Evolutionary conservation across 2,329 filamentous ascomycete genomes (phyloP), one percentile per base, ranked within the genome.

Genomic region (Ceratocystis cubensis): DNA sequence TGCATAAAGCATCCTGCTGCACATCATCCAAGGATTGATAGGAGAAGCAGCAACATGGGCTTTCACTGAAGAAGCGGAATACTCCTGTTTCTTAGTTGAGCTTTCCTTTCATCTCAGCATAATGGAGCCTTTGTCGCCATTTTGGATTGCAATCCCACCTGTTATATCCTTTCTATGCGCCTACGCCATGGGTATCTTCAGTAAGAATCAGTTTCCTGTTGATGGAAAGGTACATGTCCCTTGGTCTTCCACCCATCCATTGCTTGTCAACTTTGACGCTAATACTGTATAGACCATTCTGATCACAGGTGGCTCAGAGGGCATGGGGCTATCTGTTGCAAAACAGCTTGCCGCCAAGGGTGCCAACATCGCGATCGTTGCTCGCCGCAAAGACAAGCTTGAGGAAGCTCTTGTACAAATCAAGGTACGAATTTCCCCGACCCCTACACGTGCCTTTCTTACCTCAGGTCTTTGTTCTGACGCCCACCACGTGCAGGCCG

Each of bases 221-320:
- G 85, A 91, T 71, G 91, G 91, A 75, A 89, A 88, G 80, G 92
- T 94, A 75, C 5, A 44, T n/a, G 15, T 15, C 37, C 48, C 64
- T 13, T 41, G 71, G 61, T 37, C 10, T 15, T 15, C 57, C 33
- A 8, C 13, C 15, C 33, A 8, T 15, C 5, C 33, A 1, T 30
- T 28, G 22, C 10, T 8, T 22, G 33, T 20, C 8, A 46, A 20
- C 41, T 53, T 25, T 30, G 8, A 57, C 44, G 30, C 13, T 50
- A 3, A 33, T 1, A 20, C 17, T 33, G 8, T 5, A 17, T 63
- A 96, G 91, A 96, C 92, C 1, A 81, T 95, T 64, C 80, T 97
- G 66, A 80, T 99, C 64, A 99, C 94, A 0, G 94, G 94, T 61
- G 91, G 87, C 41, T 96, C 94, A 0, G 89, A 96, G 73, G 94